Evolutionary conservation across 148 eudicot genomes (phyloP).

Genomic region (Vaccinium vitisidaea): DNA sequence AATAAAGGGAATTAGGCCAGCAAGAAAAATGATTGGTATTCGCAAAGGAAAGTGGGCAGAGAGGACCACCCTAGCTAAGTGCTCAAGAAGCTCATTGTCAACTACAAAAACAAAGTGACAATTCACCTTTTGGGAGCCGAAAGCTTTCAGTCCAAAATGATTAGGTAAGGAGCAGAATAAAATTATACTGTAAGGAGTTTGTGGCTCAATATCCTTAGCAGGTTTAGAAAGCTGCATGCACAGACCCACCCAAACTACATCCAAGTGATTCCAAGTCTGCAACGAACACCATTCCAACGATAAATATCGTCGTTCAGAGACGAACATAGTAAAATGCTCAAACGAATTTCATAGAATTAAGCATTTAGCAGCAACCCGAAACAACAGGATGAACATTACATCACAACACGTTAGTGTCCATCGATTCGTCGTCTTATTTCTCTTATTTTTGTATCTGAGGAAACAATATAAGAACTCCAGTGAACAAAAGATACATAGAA

Average conservation of each 20-base stretch:
- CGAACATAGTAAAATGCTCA: background rate
- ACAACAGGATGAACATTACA: no score
- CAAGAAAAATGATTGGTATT: background rate
- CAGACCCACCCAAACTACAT: background rate
- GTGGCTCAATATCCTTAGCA: background rate
- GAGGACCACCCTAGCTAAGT: background rate
- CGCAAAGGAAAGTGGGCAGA: background rate
- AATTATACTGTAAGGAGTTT: background rate
- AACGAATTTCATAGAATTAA: background rate
- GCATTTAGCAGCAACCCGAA: background rate
- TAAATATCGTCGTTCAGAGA: background rate
- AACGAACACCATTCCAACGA: background rate
- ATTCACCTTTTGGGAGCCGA: slow-evolving; percentile 4
- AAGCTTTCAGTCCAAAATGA: background rate
- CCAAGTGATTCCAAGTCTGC: background rate
- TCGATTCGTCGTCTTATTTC: background rate
- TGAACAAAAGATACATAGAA: background rate
- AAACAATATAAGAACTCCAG: background rate
- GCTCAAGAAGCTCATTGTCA: background rate
- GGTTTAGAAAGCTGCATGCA: background rate
- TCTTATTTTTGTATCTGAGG: background rate
- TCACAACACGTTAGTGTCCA: background rate
- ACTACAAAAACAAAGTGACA: background rate
- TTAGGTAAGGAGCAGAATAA: background rate
- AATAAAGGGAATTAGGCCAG: background rate